Base-by-base conservation (phyloP, 169 alveolate species). In the Eimeria necatrix region DNA sequence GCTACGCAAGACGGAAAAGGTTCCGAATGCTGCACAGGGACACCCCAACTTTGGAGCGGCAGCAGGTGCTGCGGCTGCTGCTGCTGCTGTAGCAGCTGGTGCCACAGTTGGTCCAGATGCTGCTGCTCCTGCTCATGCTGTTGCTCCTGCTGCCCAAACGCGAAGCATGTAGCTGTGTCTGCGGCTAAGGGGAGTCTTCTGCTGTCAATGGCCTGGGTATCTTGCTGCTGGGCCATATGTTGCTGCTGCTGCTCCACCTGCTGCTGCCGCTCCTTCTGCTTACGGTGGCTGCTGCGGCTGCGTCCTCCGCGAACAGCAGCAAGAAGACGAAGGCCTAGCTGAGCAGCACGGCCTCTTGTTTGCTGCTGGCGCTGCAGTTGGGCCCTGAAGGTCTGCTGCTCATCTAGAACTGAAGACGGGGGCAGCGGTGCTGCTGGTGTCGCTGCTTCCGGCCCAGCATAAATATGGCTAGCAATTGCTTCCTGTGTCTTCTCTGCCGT, bases 191-290 rank as follows among this genome's bases (percentile, higher is more conserved):
- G 9, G 4, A 48, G 18, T 16, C 60, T 0, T 16, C 32, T 53
- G 6, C 12, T 5, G 6, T 22, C 9, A n/a, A 41, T 48, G 18
- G 12, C 56, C 41, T 18, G 60, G 85, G 48, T 0, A 3, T 48
- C n/a, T 10, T 74, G 85, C 85, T 74, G 78, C 78, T 68, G 49
- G 20, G 26, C 51, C 46, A 68, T 4, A 26, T 41, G 85, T 51
- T 41, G 85, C 85, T 74, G 85, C 85, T 74, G 60, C 60, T 41
- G 41, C 85, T 74, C 59, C 59, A 18, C 32, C 61, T 74, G 85
- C 24, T 74, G 61, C 85, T 74, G 85, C n/a, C 49, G 22, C 26
- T 74, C 56, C 85, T 10, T 14, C 61, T 74, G 56, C 85, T 41
- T 8, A 12, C 41, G 85, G 60, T 20, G 22, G 60, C 60, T 10